Base-by-base conservation (phyloP, 2,329 filamentous ascomycete species). In the Colletotrichum chrysophilum region DNA sequence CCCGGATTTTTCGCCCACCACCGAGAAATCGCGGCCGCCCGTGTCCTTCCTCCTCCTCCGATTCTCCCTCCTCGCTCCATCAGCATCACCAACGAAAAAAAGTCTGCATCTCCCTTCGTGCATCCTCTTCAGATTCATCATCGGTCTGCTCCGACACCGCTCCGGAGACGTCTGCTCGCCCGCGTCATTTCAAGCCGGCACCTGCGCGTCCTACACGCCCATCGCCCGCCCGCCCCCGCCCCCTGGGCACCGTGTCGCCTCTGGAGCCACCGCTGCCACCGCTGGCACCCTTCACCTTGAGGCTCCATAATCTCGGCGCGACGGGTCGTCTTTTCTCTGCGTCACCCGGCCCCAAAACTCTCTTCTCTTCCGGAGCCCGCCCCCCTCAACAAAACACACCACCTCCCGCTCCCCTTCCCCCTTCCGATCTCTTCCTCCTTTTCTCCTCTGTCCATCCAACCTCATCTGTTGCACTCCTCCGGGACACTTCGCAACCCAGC, bases 321-420 rank as follows among this genome's bases (percentile, higher is more conserved):
- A 75, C 73, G 73, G 73, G 73, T 75, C 73, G 70, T 75, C 73
- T 75, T 72, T 75, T 72, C 69, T 75, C 70, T 75, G 73, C 73
- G 69, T 75, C 73, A 73, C 73, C 73, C 73, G 73, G 73, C 73
- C 69, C 73, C 73, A 75, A 75, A 75, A 75, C 73, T 73, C 73
- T 75, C 68, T 71, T 75, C 72, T 75, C 74, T 75, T 71, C 76
- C 74, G 70, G 70, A 70, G 67, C 67, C 76, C 66, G 70, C 65
- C 71, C 64, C 76, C 76, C 75, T 76, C 74, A 76, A 77, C 74
- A 77, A 76, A 67, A 76, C 72, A 74, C 70, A 66, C 70, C 58
- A 65, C 56, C 64, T 70, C 64, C 70, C 71, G 60, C 70, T 56
- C 58, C 74, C 65, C 68, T 68, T 66, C 69, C 62, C 56, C 65